phyloP scores from a whole-genome alignment of 2,329 filamentous ascomycete genomes.

The Cordyceps pruinosa region DNA sequence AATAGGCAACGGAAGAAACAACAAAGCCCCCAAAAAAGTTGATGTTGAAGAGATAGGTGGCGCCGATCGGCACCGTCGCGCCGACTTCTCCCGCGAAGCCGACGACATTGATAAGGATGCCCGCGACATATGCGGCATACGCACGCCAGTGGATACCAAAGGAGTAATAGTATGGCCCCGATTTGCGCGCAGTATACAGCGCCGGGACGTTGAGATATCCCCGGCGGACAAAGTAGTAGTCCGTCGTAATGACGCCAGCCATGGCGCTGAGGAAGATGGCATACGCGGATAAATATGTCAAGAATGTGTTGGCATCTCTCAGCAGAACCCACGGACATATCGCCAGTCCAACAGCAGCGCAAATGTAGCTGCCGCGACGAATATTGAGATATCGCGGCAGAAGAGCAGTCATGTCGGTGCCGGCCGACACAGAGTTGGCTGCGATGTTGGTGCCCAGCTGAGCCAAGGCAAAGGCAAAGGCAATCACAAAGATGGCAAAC shows the following conservation, averaged over 20 bases:
- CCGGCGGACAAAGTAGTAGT: conserved; percentile 80
- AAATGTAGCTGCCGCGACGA: conserved; percentile 79
- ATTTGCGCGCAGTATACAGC: conserved; percentile 65
- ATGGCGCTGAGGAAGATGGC: conserved; percentile 89
- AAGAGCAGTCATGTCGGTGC: conserved; percentile 76
- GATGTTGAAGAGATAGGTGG: conserved; percentile 79
- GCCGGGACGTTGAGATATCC: conserved; percentile 75
- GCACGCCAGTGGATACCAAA: conserved; percentile 75
- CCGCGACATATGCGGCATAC: conserved; percentile 73
- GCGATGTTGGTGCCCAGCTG: conserved; percentile 87
- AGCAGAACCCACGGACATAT: conserved; percentile 86
- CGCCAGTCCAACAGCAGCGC: conserved; percentile 67
- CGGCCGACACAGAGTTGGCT: conserved; percentile 77
- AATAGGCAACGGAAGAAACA: conserved; percentile 62
- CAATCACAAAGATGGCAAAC: conserved; percentile 70
- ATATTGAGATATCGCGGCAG: conserved; percentile 80
- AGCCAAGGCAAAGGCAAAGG: conserved; percentile 64
- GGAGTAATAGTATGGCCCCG: conserved; percentile 65
- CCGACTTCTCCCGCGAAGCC: conserved; percentile 82
- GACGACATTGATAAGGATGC: conserved; percentile 85
- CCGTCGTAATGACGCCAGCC: conserved; percentile 79
- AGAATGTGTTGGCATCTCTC: conserved; percentile 70
- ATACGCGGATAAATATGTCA: conserved; percentile 85
- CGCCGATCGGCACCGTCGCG: conserved; percentile 63
- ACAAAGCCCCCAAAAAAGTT: conserved; percentile 87